Percentiles rank a stretch among this genome's conserved stretches.
Conservation (phyloP, 75 land plant species). For the Picea glauca region DNA sequence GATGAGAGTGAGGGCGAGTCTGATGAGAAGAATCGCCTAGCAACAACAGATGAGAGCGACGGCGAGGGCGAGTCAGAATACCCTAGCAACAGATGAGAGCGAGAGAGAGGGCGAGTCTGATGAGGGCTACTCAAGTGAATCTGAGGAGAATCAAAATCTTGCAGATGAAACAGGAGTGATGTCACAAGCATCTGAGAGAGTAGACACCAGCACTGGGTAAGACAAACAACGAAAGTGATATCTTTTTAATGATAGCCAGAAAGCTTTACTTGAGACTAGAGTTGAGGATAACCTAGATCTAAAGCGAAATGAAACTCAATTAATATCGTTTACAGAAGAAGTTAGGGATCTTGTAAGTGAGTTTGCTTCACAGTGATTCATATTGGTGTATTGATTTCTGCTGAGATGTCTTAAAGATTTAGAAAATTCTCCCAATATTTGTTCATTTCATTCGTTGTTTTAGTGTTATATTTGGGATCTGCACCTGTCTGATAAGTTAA, state of each 20-base stretch:
- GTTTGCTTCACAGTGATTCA: neutral
- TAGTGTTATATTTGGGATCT: neutral
- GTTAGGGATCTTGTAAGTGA: conserved; percentile 55
- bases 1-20: too few species aligned
- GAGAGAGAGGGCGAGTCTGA: too few species aligned
- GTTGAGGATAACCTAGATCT: conserved; percentile 76
- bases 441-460: neutral
- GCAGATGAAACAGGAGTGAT: conserved; percentile 15
- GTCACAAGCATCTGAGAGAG: conserved; percentile 35
- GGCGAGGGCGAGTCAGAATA: too few species aligned
- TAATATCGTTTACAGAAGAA: conserved; percentile 72
- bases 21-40: too few species aligned
- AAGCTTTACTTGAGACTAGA: conserved; percentile 60
- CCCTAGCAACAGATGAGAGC: neutral
- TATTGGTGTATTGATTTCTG: neutral
- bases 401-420: neutral
- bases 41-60: too few species aligned
- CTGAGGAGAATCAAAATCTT: conserved; percentile 1
- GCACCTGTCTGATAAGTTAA: neutral
- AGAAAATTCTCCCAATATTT: neutral
- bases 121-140: neutral
- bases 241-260: conserved; percentile 82
- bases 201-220: conserved; percentile 31
- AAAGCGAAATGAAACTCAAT: conserved; percentile 57
- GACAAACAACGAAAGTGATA: conserved; percentile 76